Percentiles rank a stretch among this genome's conserved stretches.
phyloP scores from a whole-genome alignment of 306 rosid genomes.

The Trifolium dubium region DNA sequence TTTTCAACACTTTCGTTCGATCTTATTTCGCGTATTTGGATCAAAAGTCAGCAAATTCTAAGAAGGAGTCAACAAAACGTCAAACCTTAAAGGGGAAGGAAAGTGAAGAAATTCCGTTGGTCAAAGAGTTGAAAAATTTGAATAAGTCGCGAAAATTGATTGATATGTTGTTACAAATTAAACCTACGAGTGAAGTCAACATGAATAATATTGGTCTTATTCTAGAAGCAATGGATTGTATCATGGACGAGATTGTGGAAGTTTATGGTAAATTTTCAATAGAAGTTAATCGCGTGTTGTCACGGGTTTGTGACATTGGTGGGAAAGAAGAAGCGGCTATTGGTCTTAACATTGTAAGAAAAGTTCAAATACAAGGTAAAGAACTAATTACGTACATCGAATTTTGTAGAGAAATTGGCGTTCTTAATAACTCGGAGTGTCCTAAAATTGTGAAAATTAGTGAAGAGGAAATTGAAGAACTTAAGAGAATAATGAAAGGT shows the following conservation, averaged over 20 bases:
- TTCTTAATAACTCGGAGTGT: slow-evolving; percentile 44
- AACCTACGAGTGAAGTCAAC: slow-evolving; percentile 34
- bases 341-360: slow-evolving; percentile 49
- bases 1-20: slow-evolving; percentile 55
- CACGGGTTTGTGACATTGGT: slow-evolving; percentile 46
- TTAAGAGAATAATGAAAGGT: slow-evolving; percentile 35
- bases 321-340: slow-evolving; percentile 55
- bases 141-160: slow-evolving; percentile 51
- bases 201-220: slow-evolving; percentile 51
- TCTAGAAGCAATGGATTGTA: slow-evolving; percentile 82
- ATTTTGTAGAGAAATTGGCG: slow-evolving; percentile 58
- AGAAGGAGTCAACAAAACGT: slow-evolving; percentile 19
- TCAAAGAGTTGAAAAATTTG: slow-evolving; percentile 55
- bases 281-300: slow-evolving; percentile 46
- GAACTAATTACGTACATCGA: slow-evolving; percentile 50
- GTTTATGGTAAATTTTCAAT: slow-evolving; percentile 50
- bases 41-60: slow-evolving; percentile 37
- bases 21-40: slow-evolving; percentile 65
- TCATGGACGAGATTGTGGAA: slow-evolving; percentile 60
- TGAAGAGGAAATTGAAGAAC: slow-evolving; percentile 55
- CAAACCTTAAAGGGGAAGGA: slow-evolving; percentile 13
- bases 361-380: slow-evolving; percentile 58
- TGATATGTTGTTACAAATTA: slow-evolving; percentile 60
- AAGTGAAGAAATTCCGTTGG: slow-evolving; percentile 40
- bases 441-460: slow-evolving; percentile 55